Percentiles rank a stretch among this genome's conserved stretches.
phyloP scores from a whole-genome alignment of 2,329 filamentous ascomycete genomes.

The Cladorrhinum sp. region DNA sequence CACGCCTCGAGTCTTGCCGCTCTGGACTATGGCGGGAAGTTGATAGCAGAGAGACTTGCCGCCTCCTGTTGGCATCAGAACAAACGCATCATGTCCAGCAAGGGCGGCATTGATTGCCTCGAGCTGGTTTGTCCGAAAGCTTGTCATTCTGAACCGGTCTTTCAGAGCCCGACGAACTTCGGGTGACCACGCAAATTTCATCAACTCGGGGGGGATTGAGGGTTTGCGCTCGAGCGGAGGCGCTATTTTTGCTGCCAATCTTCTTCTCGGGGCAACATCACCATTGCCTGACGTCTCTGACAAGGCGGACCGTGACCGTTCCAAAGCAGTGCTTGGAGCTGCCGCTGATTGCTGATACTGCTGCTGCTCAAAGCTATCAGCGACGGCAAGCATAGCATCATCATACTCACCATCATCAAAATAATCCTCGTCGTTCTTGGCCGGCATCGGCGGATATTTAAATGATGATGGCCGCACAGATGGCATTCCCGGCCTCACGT shows the following conservation, averaged over 20 bases:
- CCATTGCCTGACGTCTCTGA: slow-evolving; percentile 47
- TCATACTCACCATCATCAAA: slow-evolving; percentile 18
- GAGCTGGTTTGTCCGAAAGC: slow-evolving; percentile 87
- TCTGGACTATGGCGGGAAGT: slow-evolving; percentile 77
- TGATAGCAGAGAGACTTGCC: slow-evolving; percentile 98
- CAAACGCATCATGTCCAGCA: slow-evolving; percentile 82
- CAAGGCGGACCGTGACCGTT: slow-evolving; percentile 38
- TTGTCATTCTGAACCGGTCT: slow-evolving; percentile 77
- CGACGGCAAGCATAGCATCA: slow-evolving; percentile 45
- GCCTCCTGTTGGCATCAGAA: slow-evolving; percentile 96
- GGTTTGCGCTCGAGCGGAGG: slow-evolving; percentile 32
- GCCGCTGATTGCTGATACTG: slow-evolving; percentile 39
- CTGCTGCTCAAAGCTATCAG: slow-evolving; percentile 47
- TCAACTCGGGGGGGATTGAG: slow-evolving; percentile 49
- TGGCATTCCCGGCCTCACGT: neutral
- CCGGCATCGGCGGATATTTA: neutral
- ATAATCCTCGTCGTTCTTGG: slow-evolving; percentile 10
- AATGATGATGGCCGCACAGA: neutral
- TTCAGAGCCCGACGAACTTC: slow-evolving; percentile 80
- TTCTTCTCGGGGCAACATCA: slow-evolving; percentile 7
- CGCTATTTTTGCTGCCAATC: slow-evolving; percentile 30
- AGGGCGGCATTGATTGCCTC: slow-evolving; percentile 95
- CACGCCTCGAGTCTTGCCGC: slow-evolving; percentile 78
- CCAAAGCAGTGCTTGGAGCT: slow-evolving; percentile 19
- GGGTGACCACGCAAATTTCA: slow-evolving; percentile 75